Base-by-base conservation (phyloP, 2,329 filamentous ascomycete species). In the Thermothelomyces thermophilus region DNA sequence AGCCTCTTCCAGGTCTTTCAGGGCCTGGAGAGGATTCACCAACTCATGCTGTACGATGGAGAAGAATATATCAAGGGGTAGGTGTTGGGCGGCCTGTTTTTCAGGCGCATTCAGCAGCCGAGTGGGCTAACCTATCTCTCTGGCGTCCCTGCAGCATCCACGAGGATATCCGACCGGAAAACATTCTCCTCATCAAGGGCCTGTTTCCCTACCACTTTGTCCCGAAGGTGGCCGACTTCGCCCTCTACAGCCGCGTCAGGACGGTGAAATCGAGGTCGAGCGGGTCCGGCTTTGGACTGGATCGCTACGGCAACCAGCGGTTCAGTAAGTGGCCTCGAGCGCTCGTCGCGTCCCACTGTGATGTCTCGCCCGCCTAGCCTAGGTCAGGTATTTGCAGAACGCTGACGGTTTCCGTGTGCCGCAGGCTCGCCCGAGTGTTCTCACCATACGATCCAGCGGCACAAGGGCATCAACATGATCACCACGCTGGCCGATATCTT, bases 111-210 rank as follows among this genome's bases (percentile, higher is more conserved):
- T n/a, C n/a, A n/a, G n/a, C n/a, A n/a, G n/a, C n/a, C n/a, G n/a
- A n/a, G n/a, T n/a, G n/a, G n/a, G 30, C 30, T 31, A 31, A 31
- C 30, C 9, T 31, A n/a, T n/a, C n/a, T n/a, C n/a, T n/a, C n/a
- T n/a, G n/a, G n/a, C n/a, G n/a, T n/a, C n/a, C n/a, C n/a, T 42
- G 26, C 16, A 42, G 41, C 16, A 42, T 42, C 16, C 41, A 42
- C 17, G 26, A 42, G 22, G 41, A 42, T 14, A 31, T 42, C 19
- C 41, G 41, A 14, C 41, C 41, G 28, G 41, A 42, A 33, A 42
- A 42, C 17, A 42, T 42, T 13, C 41, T 42, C n/a, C 16, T 42
- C 28, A 19, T 19, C 17, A 31, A 42, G 16, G 41, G 41, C 10
- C 26, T 28, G 28, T 42, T 28, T 2, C 26, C 26, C 3, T 42